Percentiles rank a stretch among this genome's conserved stretches.
These are phyloP conservation scores for Penicillium soppii DNA, from an alignment of 495 filamentous ascomycete species.

Conservation along the genomic window DNA sequence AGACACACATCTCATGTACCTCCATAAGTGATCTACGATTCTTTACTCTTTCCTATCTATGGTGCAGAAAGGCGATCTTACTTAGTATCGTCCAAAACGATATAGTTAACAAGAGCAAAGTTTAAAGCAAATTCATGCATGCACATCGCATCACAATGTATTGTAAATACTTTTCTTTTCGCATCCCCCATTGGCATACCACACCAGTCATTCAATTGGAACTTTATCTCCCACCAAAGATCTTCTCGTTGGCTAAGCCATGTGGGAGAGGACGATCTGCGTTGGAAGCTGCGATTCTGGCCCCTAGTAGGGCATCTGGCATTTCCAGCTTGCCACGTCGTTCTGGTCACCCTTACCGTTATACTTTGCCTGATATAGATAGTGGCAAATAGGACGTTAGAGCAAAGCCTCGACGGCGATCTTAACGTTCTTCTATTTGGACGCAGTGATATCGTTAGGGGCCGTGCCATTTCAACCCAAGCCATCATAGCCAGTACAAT, in stretches of 20 bases:
- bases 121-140: too few relatives aligned
- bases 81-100: not conserved
- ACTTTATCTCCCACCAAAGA: too few relatives aligned
- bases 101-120: too few relatives aligned
- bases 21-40: not conserved
- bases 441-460: conserved; percentile 41
- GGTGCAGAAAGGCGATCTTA: not conserved
- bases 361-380: conserved; percentile 6
- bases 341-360: conserved; percentile 5
- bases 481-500: conserved; percentile 48
- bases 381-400: conserved; percentile 9
- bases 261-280: too few relatives aligned
- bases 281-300: not conserved
- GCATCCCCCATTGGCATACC: too few relatives aligned
- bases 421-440: conserved; percentile 36
- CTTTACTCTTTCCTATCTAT: not conserved
- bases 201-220: too few relatives aligned
- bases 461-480: conserved; percentile 50
- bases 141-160: too few relatives aligned
- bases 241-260: too few relatives aligned
- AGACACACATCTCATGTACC: conserved; percentile 1
- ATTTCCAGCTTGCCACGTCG: conserved; percentile 9
- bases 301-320: not conserved
- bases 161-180: too few relatives aligned
- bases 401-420: conserved; percentile 21